Percentiles rank a stretch among this genome's conserved stretches.
phyloP scores from a whole-genome alignment of 2,329 filamentous ascomycete genomes.

The Xylariaceae sp. region DNA sequence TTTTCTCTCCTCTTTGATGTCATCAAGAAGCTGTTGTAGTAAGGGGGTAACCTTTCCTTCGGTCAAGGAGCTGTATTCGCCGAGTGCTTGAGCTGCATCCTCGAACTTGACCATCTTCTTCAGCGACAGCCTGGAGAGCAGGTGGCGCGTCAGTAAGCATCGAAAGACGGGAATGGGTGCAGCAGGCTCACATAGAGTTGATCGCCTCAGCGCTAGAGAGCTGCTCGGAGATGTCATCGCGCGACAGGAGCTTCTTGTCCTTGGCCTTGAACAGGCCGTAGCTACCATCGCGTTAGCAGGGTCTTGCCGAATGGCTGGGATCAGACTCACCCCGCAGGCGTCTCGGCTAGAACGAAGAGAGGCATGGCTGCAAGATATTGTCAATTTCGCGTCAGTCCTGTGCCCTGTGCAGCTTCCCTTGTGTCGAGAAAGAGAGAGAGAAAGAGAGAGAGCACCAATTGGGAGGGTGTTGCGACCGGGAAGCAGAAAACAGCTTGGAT shows the following conservation, averaged over 20 bases:
- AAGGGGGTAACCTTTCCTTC: conserved; percentile 94
- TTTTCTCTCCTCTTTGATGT: conserved; percentile 97
- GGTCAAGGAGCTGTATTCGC: conserved; percentile 82
- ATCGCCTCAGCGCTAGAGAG: conserved; percentile 77
- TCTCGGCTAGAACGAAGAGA: conserved; percentile 90
- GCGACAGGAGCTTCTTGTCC: conserved; percentile 96
- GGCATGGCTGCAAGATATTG: conserved; percentile 57
- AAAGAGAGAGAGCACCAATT: conserved; percentile 14
- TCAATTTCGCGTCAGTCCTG: conserved; percentile 1
- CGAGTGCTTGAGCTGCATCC: conserved; percentile 81
- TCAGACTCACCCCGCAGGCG: conserved; percentile 67
- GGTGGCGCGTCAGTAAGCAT: not conserved
- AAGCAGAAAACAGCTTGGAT: conserved; percentile 16
- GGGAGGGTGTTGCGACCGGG: conserved; percentile 10
- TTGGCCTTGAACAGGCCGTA: conserved; percentile 98
- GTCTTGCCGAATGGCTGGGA: conserved; percentile 6
- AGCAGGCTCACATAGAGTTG: conserved; percentile 68
- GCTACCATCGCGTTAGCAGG: conserved; percentile 45
- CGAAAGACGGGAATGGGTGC: conserved; percentile 1
- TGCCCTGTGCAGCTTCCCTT: conserved; percentile 30
- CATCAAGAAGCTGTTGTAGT: conserved; percentile 75
- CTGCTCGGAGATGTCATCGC: conserved; percentile 72
- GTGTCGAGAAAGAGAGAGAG: conserved; percentile 10
- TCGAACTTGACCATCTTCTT: conserved; percentile 98
- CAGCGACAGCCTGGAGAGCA: conserved; percentile 67